Conservation (phyloP, 1,284 basidiomycete species). For the Ustilago trichophora region DNA sequence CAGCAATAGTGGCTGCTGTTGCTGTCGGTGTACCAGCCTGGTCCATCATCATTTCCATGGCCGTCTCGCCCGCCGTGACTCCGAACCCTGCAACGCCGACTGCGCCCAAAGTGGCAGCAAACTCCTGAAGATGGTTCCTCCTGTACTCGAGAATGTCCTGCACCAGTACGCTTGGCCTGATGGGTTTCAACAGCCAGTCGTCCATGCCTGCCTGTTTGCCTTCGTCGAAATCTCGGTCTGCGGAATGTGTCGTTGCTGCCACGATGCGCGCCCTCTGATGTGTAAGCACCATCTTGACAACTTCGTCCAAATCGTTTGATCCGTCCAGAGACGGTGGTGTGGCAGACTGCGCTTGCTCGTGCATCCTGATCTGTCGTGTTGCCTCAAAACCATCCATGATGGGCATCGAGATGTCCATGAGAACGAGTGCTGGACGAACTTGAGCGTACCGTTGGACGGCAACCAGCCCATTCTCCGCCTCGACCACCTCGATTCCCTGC, state of each 20-base stretch:
- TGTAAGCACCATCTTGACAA: conserved; percentile 30
- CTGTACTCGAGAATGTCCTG: conserved; percentile 40
- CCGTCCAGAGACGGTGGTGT: conserved; percentile 10
- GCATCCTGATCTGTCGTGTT: conserved; percentile 44
- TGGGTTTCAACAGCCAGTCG: conserved; percentile 54
- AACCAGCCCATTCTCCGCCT: conserved; percentile 51
- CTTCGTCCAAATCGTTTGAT: conserved; percentile 7
- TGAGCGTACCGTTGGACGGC: conserved; percentile 45
- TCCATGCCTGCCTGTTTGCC: conserved; percentile 52
- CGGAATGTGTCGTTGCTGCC: conserved; percentile 50
- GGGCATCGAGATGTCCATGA: conserved; percentile 64
- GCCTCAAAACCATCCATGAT: conserved; percentile 58
- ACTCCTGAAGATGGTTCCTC: conserved; percentile 33
- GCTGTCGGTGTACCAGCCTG: conserved; percentile 20
- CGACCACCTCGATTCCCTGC: conserved; percentile 40
- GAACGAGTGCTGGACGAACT: conserved; percentile 39
- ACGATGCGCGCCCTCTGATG: conserved; percentile 43
- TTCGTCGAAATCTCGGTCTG: conserved; percentile 39
- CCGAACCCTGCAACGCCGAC: conserved; percentile 16
- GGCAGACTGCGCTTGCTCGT: conserved; percentile 18
- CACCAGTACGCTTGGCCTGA: conserved; percentile 34
- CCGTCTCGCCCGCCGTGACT: conserved; percentile 19
- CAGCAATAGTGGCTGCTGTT: conserved; percentile 6
- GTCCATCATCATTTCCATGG: conserved; percentile 34
- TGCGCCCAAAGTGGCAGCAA: conserved; percentile 22